A percentile compares a stretch with the other conserved stretches of the same genome.
These are phyloP conservation scores for Medicago lupulina DNA, from an alignment of 306 rosid genomes.

Conservation along the genomic window DNA sequence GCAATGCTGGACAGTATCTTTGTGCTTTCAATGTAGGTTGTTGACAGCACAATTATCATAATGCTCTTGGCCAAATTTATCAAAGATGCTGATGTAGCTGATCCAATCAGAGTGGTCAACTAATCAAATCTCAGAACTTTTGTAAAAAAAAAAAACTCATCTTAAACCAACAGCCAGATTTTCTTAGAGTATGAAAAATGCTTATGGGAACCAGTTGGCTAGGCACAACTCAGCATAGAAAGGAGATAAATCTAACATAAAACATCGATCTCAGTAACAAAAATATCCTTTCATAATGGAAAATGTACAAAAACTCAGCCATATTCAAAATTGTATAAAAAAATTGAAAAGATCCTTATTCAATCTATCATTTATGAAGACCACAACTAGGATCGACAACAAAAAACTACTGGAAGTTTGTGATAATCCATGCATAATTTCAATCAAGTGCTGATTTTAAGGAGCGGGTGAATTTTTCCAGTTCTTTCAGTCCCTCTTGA, in stretches of 20 bases:
- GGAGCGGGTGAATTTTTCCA: constrained; percentile 65
- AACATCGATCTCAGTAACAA: background rate
- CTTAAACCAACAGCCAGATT: too few species aligned
- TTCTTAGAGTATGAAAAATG: background rate
- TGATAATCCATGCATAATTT: constrained; percentile 29
- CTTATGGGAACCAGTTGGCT: background rate
- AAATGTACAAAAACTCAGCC: background rate
- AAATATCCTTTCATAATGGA: background rate
- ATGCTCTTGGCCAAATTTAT: background rate
- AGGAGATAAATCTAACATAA: background rate
- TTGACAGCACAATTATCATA: too few species aligned
- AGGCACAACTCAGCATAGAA: background rate
- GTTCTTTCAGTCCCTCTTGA: constrained; percentile 80
- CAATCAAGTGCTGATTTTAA: constrained; percentile 66
- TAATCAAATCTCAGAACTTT: background rate
- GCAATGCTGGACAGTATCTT: too few species aligned
- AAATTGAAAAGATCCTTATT: constrained; percentile 3
- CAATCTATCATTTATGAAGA: constrained; percentile 38
- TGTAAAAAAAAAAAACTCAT: too few species aligned
- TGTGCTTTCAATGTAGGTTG: too few species aligned
- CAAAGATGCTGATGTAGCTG: background rate
- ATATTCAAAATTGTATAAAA: background rate
- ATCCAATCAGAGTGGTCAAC: background rate
- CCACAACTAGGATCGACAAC: background rate
- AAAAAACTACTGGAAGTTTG: constrained; percentile 3